Evolutionary conservation across 1,284 basidiomycete genomes (phyloP), one percentile per base, ranked within the genome.

Genomic region (Boletus albobrunnescens): DNA sequence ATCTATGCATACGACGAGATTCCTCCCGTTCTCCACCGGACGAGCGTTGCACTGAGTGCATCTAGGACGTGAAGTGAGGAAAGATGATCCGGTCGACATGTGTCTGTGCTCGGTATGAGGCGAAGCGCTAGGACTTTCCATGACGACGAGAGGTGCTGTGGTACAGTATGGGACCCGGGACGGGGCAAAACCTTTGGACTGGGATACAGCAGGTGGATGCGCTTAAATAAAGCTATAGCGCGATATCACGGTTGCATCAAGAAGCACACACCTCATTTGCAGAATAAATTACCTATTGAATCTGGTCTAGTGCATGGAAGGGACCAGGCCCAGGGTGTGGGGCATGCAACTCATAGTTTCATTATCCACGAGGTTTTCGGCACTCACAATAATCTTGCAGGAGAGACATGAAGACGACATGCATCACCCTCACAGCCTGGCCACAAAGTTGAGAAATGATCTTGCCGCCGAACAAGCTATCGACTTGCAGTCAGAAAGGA

Each of bases 1-100:
- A 27, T 62, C 60, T 4, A 67, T 65, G 44, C 60, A 67, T 5
- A 63, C 56, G 24, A 67, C 44, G 19, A 63, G 54, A 40, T 67
- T 63, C 44, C 60, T 61, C 14, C 28, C 14, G 13, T 46, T 47
- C 17, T 33, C 43, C 22, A 6, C 22, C 4, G 22, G 49, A 30
- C 26, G 40, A 30, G 19, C 8, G 20, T 48, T 58, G 41, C 56
- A 59, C 19, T 41, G 50, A n/a, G 39, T 17, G 24, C 56, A 61
- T 37, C 49, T 48, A 13, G 41, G 12, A 16, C 23, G 10, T 3
- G 35, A 20, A 28, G 50, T 17, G 5, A 3, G 44, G 6, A 28
- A 6, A 8, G 53, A 38, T 8, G 54, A 28, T 6, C 16, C n/a
- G 19, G 4, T 37, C 3, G 37, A 8, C n/a, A n/a, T 19, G 13